phyloP scores from a whole-genome alignment of 441 rosid genomes.

The Melianthus villosus region DNA sequence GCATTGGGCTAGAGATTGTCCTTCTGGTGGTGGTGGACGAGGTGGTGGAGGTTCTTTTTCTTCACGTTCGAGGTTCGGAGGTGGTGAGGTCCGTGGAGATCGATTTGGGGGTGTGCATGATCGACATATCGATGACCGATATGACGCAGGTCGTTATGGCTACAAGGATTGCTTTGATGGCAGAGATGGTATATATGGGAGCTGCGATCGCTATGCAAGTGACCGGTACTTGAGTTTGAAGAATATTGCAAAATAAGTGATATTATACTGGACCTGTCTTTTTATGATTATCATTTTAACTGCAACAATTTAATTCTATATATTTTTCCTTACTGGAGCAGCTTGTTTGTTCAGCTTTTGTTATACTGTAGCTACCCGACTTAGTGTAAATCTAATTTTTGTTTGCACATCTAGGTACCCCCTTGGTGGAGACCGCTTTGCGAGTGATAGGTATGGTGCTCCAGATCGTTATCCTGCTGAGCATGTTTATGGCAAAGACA shows the following conservation, averaged over 20 bases:
- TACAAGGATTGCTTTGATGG: constrained; percentile 16
- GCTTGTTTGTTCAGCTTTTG: no score
- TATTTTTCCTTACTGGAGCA: no score
- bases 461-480: constrained; percentile 71
- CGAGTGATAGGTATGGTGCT: constrained; percentile 44
- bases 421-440: constrained; percentile 56
- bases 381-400: neutral
- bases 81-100: constrained; percentile 50
- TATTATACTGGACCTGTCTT: neutral
- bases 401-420: constrained; percentile 41
- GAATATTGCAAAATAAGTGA: neutral
- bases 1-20: constrained; percentile 96
- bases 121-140: constrained; percentile 13
- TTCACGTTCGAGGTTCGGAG: constrained; percentile 64
- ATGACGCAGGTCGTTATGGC: constrained; percentile 15
- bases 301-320: neutral
- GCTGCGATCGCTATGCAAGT: constrained; percentile 13
- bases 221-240: constrained; percentile 11
- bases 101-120: constrained; percentile 29
- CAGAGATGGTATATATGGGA: constrained; percentile 12
- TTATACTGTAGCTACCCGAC: neutral
- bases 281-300: neutral
- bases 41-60: constrained; percentile 52
- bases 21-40: constrained; percentile 68
- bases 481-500: constrained; percentile 52